Evolutionary conservation across 805 yeast genomes (phyloP), one percentile per base, ranked within the genome.

Genomic region (Myxozyma neotropica): DNA sequence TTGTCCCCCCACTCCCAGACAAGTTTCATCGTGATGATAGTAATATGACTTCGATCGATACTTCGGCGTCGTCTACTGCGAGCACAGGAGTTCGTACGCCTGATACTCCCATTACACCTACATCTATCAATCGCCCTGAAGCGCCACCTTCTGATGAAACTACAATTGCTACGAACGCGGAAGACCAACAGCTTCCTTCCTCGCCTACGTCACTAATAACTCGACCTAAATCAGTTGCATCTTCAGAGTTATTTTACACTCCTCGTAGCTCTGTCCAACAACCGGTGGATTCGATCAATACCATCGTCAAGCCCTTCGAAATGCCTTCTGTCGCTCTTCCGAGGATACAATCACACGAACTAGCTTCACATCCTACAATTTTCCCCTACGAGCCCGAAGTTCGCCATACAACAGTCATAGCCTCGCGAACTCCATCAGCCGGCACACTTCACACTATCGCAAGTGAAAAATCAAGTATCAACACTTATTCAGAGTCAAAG

Each of bases 401-500:
- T n/a, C 24, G 26, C 10, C 17, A 7, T 8, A 7, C 7, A 10
- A 24, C 48, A 4, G 33, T 33, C 26, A 46, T 27, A 24, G 27
- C 38, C 10, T 50, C 54, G 36, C 45, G 54, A 3, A 24, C 8
- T 5, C 15, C 31, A n/a, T 55, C 58, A n/a, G 15, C 24, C 2
- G 31, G 35, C 31, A 40, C 49, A 13, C 31, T 40, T 10, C 42
- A 13, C 24, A 46, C 53, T 12, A 17, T 23, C 3, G 50, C 33
- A 0, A 46, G 45, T 13, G 29, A 17, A 8, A 24, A 47, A 13
- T 43, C 61, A 10, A 36, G 29, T 4, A 12, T 29, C 6, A 29
- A 29, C 10, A 29, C n/a, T n/a, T n/a, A 44, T 19, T 19, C 39
- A 19, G 58, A 56, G n/a, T 67, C 61, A 35, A 47, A 59, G 51